These are phyloP conservation scores for Rhododendron molle DNA, from an alignment of 148 eudicot species.

Conservation along the genomic window DNA sequence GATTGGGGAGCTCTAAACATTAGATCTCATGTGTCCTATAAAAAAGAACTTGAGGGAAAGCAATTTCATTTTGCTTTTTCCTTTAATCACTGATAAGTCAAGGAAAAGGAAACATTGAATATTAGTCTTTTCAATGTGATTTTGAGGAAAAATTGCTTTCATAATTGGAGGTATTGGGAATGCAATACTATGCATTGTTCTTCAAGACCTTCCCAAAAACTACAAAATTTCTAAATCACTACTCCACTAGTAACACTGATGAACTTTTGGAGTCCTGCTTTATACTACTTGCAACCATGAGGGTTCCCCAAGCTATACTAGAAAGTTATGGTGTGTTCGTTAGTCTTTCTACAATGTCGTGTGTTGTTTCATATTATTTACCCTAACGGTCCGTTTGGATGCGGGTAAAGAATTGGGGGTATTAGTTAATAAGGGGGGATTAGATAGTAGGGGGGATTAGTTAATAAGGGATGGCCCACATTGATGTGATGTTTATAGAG, in stretches of 20 bases:
- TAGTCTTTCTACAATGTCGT: not conserved
- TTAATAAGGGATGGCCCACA: no score
- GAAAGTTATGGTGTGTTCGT: not conserved
- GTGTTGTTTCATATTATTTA: not conserved
- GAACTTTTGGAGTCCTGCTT: not conserved
- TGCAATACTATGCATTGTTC: not conserved
- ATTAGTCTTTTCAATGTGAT: not conserved
- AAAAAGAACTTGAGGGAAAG: not conserved
- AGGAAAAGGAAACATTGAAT: not conserved
- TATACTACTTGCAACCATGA: not conserved
- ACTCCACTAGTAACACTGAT: not conserved
- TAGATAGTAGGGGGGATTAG: no score
- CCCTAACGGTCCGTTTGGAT: no score
- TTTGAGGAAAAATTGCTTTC: constrained; percentile 1
- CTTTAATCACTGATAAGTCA: not conserved
- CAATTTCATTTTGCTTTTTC: not conserved
- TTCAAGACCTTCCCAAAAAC: not conserved
- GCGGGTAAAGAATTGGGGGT: no score
- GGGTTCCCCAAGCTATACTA: not conserved
- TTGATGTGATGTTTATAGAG: no score
- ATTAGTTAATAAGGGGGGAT: no score
- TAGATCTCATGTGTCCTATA: not conserved
- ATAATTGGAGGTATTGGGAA: not conserved
- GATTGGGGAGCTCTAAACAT: not conserved
- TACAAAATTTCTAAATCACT: not conserved